phyloP scores from a whole-genome alignment of 2,329 filamentous ascomycete genomes.

The Shiraia bambusicola region DNA sequence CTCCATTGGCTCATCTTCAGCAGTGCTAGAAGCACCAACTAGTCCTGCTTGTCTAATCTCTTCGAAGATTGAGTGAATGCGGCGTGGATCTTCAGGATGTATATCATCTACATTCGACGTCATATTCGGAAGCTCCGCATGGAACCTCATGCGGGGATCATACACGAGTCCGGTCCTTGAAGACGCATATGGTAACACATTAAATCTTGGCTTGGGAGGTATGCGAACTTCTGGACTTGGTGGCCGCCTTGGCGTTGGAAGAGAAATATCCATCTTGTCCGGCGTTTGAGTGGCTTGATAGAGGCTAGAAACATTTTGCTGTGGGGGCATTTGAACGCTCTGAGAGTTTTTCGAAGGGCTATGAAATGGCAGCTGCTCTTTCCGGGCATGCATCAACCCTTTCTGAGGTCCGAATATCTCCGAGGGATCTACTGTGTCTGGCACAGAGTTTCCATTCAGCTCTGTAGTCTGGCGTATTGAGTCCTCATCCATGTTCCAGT shows the following conservation, averaged over 20 bases:
- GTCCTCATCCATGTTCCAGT: constrained; percentile 36
- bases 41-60: constrained; percentile 81
- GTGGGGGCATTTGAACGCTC: constrained; percentile 5
- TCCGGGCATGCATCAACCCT: constrained; percentile 17
- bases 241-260: constrained; percentile 13
- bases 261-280: constrained; percentile 28
- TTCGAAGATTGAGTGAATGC: constrained; percentile 91
- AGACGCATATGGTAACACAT: constrained; percentile 34
- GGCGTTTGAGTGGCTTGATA: constrained; percentile 11
- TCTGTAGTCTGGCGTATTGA: constrained; percentile 35
- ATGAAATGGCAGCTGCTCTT: constrained; percentile 32
- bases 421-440: constrained; percentile 33
- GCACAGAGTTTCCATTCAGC: constrained; percentile 28
- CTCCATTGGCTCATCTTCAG: constrained; percentile 50
- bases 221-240: constrained; percentile 31
- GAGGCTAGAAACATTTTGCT: constrained; percentile 5
- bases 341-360: constrained; percentile 17
- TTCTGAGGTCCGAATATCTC: constrained; percentile 25
- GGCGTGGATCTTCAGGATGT: constrained; percentile 89
- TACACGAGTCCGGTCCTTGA: constrained; percentile 60
- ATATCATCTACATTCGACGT: constrained; percentile 62
- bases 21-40: constrained; percentile 62
- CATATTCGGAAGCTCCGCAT: constrained; percentile 67
- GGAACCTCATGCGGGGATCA: constrained; percentile 92
- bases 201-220: constrained; percentile 39